Base-by-base conservation (phyloP, 371 early-diverging fungal genomes). In the Mortierella polycephala region DNA sequence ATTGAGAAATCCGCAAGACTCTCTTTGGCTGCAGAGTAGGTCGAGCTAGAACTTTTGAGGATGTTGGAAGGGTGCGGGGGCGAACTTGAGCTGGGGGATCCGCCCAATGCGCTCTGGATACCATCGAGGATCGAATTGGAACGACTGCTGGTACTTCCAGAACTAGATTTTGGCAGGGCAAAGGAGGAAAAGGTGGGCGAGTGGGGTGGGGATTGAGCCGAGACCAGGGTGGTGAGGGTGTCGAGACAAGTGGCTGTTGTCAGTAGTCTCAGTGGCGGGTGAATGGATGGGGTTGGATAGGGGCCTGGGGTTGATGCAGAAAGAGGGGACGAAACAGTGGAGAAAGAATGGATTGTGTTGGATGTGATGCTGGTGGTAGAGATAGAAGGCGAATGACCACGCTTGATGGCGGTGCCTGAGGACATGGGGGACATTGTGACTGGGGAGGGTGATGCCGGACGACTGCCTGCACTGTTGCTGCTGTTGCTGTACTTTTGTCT, bases 161-260 rank as follows among this genome's bases (percentile, higher is more conserved):
- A 18, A 16, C 40, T 60, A 9, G 76, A 59, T 41, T 67, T 66
- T n/a, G 76, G 62, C 47, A 75, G 54, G 47, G 49, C 41, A 18
- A 72, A 47, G n/a, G 79, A 46, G 0, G 69, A 39, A 30, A 72
- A 68, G 6, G 79, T 79, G 41, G 79, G 79, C 42, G 79, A 79
- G 44, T 79, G 79, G 10, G 79, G 79, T 10, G 79, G 79, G 11
- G 79, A 79, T 60, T 69, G 68, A 8, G 79, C 79, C 23, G 79
- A 79, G 66, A 79, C 69, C 44, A 79, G 56, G 52, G 62, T 64
- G 5, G 79, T 79, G 30, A 55, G 53, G 39, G 79, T 69, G 52
- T 72, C 79, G 14, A 67, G 60, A 41, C 79, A 79, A 13, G 72
- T 71, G 53, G 79, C 79, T 8, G 79, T 62, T 42, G 79, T 72